Conservation (phyloP, 257 asterid genomes). For the Coffea canephora region DNA sequence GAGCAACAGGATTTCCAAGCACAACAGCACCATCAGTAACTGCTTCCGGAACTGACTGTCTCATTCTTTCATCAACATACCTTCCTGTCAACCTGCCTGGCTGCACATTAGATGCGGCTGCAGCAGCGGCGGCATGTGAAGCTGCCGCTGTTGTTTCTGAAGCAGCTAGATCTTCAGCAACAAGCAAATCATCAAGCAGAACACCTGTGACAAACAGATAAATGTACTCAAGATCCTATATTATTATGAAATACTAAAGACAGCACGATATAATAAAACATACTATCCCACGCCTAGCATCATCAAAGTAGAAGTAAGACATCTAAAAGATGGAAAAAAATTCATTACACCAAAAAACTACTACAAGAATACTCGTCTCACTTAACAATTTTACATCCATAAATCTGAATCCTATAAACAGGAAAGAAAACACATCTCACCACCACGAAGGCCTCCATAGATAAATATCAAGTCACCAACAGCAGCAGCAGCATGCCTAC, state of each 20-base stretch:
- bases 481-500: constrained; percentile 99
- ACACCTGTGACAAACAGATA: constrained; percentile 54
- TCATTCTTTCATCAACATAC: constrained; percentile 65
- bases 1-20: constrained; percentile 91
- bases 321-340: neutral
- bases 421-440: constrained; percentile 40
- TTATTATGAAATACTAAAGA: constrained; percentile 1
- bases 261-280: neutral
- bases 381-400: neutral
- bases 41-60: constrained; percentile 49
- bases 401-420: neutral
- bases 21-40: constrained; percentile 81
- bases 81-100: constrained; percentile 69
- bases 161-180: constrained; percentile 98
- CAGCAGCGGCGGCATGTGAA: constrained; percentile 96
- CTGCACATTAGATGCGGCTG: constrained; percentile 60
- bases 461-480: constrained; percentile 93
- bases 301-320: neutral
- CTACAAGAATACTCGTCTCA: neutral
- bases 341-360: neutral
- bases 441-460: constrained; percentile 99
- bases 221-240: neutral
- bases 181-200: constrained; percentile 88
- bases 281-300: neutral
- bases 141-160: constrained; percentile 96